These are phyloP conservation scores for Pythium chondricola DNA, from an alignment of 352 stramenopile species.

Conservation along the genomic window DNA sequence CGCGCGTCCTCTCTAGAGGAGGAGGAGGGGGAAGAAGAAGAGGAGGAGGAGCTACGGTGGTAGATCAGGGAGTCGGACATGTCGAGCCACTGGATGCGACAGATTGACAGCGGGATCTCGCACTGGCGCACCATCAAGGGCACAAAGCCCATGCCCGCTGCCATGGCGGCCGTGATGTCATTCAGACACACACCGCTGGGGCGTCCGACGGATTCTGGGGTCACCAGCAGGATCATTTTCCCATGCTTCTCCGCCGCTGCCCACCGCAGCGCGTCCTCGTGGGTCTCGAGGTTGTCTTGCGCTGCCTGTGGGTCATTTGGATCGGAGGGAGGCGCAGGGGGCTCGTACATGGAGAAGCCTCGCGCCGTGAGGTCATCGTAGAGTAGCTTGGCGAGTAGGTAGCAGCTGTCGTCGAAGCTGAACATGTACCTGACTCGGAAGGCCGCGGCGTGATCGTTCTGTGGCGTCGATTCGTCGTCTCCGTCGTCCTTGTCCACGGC, in stretches of 20 bases:
- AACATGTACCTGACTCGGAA: slow-evolving; percentile 44
- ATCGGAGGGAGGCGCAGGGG: slow-evolving; percentile 10
- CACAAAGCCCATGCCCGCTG: slow-evolving; percentile 57
- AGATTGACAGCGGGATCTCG: slow-evolving; percentile 77
- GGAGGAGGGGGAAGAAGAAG: too few relatives aligned
- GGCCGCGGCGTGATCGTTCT: background rate
- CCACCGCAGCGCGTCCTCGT: slow-evolving; percentile 59
- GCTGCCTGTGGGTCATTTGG: slow-evolving; percentile 2
- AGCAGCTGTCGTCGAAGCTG: slow-evolving; percentile 64
- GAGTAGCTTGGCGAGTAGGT: slow-evolving; percentile 40
- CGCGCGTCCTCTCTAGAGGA: background rate
- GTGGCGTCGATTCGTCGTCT: slow-evolving; percentile 3
- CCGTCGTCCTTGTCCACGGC: slow-evolving; percentile 4
- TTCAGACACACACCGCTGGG: slow-evolving; percentile 62
- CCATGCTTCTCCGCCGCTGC: slow-evolving; percentile 47
- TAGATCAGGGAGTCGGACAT: slow-evolving; percentile 66
- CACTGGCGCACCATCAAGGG: slow-evolving; percentile 64
- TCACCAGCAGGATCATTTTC: slow-evolving; percentile 66
- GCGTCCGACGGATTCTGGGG: slow-evolving; percentile 59
- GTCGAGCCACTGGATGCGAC: slow-evolving; percentile 78
- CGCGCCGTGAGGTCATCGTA: slow-evolving; percentile 39
- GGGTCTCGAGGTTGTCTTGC: slow-evolving; percentile 6
- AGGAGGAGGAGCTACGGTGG: background rate
- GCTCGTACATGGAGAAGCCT: slow-evolving; percentile 39
- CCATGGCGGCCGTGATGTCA: slow-evolving; percentile 69